Conservation (phyloP, 768 basidiomycete species). For the Crucibulum laeve region DNA sequence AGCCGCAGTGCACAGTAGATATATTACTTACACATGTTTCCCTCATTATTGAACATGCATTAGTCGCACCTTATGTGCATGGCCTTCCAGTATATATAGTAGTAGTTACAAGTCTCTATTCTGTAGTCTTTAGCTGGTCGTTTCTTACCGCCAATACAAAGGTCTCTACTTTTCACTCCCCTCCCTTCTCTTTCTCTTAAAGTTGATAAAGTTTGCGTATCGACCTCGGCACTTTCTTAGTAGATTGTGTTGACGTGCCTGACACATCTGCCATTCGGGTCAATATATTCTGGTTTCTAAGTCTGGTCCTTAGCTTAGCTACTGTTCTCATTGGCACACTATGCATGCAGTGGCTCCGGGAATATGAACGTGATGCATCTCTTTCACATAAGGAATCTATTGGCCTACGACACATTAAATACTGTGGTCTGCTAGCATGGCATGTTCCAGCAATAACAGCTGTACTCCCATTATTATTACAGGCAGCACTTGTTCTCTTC, state of each 20-base stretch:
- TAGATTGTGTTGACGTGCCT: too few species aligned
- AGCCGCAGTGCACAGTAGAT: too few species aligned
- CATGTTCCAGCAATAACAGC: slow-evolving; percentile 8
- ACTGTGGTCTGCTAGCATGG: slow-evolving; percentile 11
- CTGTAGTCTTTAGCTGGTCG: too few species aligned
- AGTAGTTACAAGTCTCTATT: too few species aligned
- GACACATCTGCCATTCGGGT: slow-evolving; percentile 6
- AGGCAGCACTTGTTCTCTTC: slow-evolving; percentile 12
- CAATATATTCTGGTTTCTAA: slow-evolving; percentile 13
- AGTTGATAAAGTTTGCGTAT: too few species aligned
- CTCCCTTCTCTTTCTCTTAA: too few species aligned
- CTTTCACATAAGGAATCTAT: slow-evolving; percentile 5
- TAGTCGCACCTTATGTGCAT: too few species aligned
- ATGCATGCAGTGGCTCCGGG: slow-evolving; percentile 14
- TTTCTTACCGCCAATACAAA: too few species aligned
- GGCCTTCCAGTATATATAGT: too few species aligned
- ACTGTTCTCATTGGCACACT: slow-evolving; percentile 13
- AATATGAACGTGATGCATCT: slow-evolving; percentile 9
- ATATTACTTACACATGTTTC: too few species aligned
- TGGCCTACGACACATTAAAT: slow-evolving; percentile 9
- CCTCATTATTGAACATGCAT: too few species aligned
- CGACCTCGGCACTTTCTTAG: too few species aligned
- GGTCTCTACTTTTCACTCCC: background rate
- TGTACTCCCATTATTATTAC: slow-evolving; percentile 8
- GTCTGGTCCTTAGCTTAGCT: slow-evolving; percentile 11